Evolutionary conservation across 164 flowering plant species (phyloP).

Genomic region (Annona squamosa): DNA sequence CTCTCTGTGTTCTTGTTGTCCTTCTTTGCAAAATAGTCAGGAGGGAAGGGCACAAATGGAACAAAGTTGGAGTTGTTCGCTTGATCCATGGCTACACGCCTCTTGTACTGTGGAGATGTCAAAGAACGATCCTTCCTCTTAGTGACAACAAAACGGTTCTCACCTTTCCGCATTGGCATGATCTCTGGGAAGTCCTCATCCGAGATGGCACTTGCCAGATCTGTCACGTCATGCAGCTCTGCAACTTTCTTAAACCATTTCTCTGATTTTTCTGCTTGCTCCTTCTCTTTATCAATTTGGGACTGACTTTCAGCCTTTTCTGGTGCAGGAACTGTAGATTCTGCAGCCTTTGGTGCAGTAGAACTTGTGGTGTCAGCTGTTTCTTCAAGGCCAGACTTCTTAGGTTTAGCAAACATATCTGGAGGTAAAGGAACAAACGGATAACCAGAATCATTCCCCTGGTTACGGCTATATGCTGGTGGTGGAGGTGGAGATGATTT

Average conservation of each 20-base stretch:
- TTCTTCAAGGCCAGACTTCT: conserved; percentile 18
- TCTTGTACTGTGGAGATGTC: conserved; percentile 67
- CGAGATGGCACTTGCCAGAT: conserved; percentile 47
- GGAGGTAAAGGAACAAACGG: conserved; percentile 70
- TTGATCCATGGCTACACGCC: conserved; percentile 64
- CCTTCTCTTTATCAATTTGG: conserved; percentile 30
- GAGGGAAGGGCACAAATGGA: conserved; percentile 95
- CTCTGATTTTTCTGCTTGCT: conserved; percentile 49
- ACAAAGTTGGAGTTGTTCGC: conserved; percentile 49
- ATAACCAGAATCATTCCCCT: conserved; percentile 32
- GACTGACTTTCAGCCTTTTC: conserved; percentile 19
- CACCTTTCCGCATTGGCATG: conserved; percentile 89
- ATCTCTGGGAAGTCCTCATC: conserved; percentile 83
- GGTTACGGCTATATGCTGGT: conserved; percentile 6
- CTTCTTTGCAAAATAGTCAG: conserved; percentile 76
- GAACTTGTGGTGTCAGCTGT: background rate
- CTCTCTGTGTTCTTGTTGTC: conserved; percentile 29
- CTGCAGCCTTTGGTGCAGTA: conserved; percentile 11
- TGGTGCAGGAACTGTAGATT: conserved; percentile 15
- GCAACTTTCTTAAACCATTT: conserved; percentile 76
- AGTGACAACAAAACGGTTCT: conserved; percentile 78
- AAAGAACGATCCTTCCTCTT: conserved; percentile 77
- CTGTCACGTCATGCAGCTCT: conserved; percentile 58
- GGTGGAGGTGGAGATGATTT: conserved; percentile 12
- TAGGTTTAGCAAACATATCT: conserved; percentile 55